A percentile compares a stretch with the other conserved stretches of the same genome.
Evolutionary conservation across 306 rosid genomes (phyloP).

Genomic region (Quercus dentata): DNA sequence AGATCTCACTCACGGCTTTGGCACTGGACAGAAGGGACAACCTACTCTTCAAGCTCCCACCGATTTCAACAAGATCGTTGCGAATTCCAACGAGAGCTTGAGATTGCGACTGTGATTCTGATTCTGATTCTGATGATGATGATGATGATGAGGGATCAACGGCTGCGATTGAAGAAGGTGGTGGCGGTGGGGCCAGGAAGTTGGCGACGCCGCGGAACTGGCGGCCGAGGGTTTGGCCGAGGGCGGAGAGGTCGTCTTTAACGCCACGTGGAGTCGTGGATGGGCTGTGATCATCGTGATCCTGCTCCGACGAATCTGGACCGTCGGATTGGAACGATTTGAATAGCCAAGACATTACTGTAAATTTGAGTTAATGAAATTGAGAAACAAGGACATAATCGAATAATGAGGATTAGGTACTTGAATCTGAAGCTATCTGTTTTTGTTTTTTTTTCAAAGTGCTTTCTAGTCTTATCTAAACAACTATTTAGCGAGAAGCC

Average conservation of each 20-base stretch:
- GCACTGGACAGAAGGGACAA: slow-evolving; percentile 64
- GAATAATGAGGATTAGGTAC: background rate
- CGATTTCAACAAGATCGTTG: slow-evolving; percentile 87
- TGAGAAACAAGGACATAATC: background rate
- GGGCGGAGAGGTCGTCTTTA: slow-evolving; percentile 51
- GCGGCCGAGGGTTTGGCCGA: slow-evolving; percentile 45
- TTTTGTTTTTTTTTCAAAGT: background rate
- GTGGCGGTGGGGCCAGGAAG: slow-evolving; percentile 79
- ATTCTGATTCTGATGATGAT: no score
- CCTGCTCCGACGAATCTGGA: slow-evolving; percentile 25
- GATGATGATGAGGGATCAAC: slow-evolving; percentile 4
- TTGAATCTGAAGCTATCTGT: background rate
- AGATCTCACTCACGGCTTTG: slow-evolving; percentile 73
- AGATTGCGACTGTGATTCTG: slow-evolving; percentile 4
- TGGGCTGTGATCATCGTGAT: slow-evolving; percentile 13
- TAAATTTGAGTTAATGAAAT: no score
- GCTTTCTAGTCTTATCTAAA: no score
- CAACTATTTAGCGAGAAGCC: no score
- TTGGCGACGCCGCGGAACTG: slow-evolving; percentile 77
- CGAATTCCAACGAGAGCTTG: slow-evolving; percentile 62
- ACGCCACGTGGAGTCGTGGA: slow-evolving; percentile 34
- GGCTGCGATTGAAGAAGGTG: slow-evolving; percentile 27
- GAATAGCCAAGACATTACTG: slow-evolving; percentile 81
- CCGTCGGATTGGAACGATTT: slow-evolving; percentile 43
- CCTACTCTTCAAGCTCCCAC: slow-evolving; percentile 74